Evolutionary conservation across 257 asterid genomes (phyloP), one percentile per base, ranked within the genome.

Genomic region (Knoxia roxburghii): DNA sequence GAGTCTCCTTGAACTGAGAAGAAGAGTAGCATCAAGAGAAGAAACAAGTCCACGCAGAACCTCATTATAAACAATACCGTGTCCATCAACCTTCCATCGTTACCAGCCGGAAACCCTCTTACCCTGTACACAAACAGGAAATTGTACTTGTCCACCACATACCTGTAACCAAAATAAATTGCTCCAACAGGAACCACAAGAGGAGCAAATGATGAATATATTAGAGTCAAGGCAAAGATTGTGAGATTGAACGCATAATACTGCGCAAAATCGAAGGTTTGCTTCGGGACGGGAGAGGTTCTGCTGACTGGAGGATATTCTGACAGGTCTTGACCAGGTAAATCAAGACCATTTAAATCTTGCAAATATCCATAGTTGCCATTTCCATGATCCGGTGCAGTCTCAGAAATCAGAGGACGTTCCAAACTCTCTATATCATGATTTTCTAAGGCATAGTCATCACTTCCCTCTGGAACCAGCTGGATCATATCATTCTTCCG

Each of bases 181-280:
- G 96, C 87, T 65, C 99, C 99, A 61, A 89, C 96, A 5, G 96
- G 99, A 68, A 90, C 99, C 71, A 88, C 96, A 1, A 94, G 96
- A 11, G 99, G 99, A 18, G 99, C 90, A 71, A 94, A 90, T 1
- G 91, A 81, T 0, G 91, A 90, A 76, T 94, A 94, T 60, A 94
- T 84, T 68, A 94, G 80, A 53, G 99, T 94, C 65, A 94, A 79
- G 37, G 99, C 98, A 40, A 94, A 90, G 78, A 94, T 94, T 10
- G 99, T 90, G 79, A 94, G 96, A 68, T 94, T 89, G 79, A 94
- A 94, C 1, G 99, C 99, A 39, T 94, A 89, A 69, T 94, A 94
- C 30, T 89, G 98, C 0, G 98, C 98, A 58, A 91, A 91, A 83
- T 94, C 99, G 72, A 94, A 94, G 27, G 84, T 82, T 71, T 85